A percentile compares a stretch with the other conserved stretches of the same genome.
phyloP scores from a whole-genome alignment of 495 filamentous ascomycete species.

The Pseudevernia furfuracea region DNA sequence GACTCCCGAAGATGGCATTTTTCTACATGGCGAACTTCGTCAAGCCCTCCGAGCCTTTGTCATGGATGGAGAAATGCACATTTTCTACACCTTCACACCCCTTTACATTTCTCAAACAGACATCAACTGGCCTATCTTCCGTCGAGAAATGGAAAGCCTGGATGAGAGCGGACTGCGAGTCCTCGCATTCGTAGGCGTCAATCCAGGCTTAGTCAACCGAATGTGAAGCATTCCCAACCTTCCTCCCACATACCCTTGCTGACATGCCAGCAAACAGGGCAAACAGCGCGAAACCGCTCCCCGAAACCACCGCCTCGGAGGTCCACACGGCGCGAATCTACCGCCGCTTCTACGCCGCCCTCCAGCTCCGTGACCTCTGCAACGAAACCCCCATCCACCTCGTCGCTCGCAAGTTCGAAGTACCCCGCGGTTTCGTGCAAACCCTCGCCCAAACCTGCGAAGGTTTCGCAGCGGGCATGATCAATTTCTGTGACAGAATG shows the following conservation, averaged over 20 bases:
- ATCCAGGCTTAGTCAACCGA: slow-evolving; percentile 59
- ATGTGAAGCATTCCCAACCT: slow-evolving; percentile 43
- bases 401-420: slow-evolving; percentile 62
- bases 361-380: slow-evolving; percentile 75
- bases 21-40: slow-evolving; percentile 61
- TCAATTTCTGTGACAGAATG: slow-evolving; percentile 69
- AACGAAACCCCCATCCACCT: slow-evolving; percentile 67
- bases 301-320: slow-evolving; percentile 54
- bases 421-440: slow-evolving; percentile 63
- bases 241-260: background rate
- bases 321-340: slow-evolving; percentile 57
- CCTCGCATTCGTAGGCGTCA: slow-evolving; percentile 60
- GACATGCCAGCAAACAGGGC: slow-evolving; percentile 47
- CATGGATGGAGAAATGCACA: slow-evolving; percentile 79
- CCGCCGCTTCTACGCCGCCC: slow-evolving; percentile 68
- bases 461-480: slow-evolving; percentile 70
- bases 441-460: slow-evolving; percentile 66
- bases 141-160: slow-evolving; percentile 58
- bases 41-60: slow-evolving; percentile 67
- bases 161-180: slow-evolving; percentile 67
- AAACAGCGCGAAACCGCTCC: slow-evolving; percentile 55
- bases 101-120: slow-evolving; percentile 44
- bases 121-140: slow-evolving; percentile 68
- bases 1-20: slow-evolving; percentile 69
- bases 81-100: slow-evolving; percentile 75